Conservation (phyloP, 371 early-diverging fungal species). For the Conidiobolus incongruus region DNA sequence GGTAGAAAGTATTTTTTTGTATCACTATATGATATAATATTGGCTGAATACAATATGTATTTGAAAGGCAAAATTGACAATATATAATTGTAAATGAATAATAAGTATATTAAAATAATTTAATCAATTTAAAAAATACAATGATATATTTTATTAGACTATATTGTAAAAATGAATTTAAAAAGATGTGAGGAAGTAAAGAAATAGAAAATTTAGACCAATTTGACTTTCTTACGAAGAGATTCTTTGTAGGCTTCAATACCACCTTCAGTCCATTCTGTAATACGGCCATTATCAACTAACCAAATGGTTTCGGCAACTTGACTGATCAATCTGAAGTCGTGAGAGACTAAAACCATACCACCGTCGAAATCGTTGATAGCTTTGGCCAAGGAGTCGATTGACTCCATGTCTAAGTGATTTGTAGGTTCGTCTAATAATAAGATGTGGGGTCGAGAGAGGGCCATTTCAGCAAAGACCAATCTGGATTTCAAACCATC, state of each 20-base stretch:
- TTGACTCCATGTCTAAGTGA: slow-evolving; percentile 82
- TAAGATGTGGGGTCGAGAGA: slow-evolving; percentile 77
- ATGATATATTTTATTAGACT: too few relatives aligned
- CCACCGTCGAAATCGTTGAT: slow-evolving; percentile 91
- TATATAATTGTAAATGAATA: too few relatives aligned
- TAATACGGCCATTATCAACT: slow-evolving; percentile 54
- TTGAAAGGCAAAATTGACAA: too few relatives aligned
- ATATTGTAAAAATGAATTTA: too few relatives aligned
- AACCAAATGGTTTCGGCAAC: slow-evolving; percentile 93
- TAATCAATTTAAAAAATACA: too few relatives aligned
- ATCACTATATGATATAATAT: too few relatives aligned
- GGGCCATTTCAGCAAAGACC: slow-evolving; percentile 86
- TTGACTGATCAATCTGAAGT: slow-evolving; percentile 91
- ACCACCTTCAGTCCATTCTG: slow-evolving; percentile 35
- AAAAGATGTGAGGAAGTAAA: neutral
- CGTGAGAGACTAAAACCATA: slow-evolving; percentile 97
- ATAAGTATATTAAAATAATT: too few relatives aligned
- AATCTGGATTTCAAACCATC: slow-evolving; percentile 91
- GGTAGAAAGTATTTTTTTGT: too few relatives aligned
- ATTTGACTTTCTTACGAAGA: slow-evolving; percentile 52
- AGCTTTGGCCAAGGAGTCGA: slow-evolving; percentile 91
- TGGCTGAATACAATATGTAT: too few relatives aligned
- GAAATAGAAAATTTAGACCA: slow-evolving; percentile 12
- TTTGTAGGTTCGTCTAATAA: slow-evolving; percentile 97
- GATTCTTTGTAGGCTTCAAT: slow-evolving; percentile 69